Base-by-base conservation (phyloP, 2,329 filamentous ascomycete genomes). In the Botrytis fabae region DNA sequence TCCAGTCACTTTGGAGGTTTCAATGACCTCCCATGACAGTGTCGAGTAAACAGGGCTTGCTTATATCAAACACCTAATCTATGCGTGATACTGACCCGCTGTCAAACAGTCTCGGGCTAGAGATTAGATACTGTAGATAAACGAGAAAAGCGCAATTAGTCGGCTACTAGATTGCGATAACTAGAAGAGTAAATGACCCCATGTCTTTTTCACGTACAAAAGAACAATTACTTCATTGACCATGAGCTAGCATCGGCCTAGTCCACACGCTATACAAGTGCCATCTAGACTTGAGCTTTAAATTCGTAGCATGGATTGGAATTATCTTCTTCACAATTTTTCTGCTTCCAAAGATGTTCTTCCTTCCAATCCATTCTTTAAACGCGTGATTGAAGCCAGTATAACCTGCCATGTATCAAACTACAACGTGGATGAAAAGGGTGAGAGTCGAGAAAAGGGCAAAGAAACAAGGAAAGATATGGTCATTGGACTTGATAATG, bases 291-390 rank as follows among this genome's bases (percentile, higher is more conserved):
- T 28, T 18, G 2, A 28, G 2, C 18, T 16, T 12, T n/a, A 32
- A 2, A 28, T 8, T 0, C 8, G 2, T 9, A 32, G n/a, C 16
- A 18, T 9, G 3, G 6, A 57, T 57, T 9, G n/a, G 25, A 28
- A 9, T 0, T 4, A 32, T 18, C 2, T 7, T 57, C 14, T 2
- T 57, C 0, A 6, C 16, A 48, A 9, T 54, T 28, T 18, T 28
- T 0, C 7, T 8, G 4, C 51, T 0, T 3, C 14, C 6, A 18
- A 1, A 57, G 28, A 28, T 28, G 0, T 0, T 18, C 16, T 8
- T 16, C 28, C 25, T 57, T 28, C 14, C 0, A 28, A 16, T 18
- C 1, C 51, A 18, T 18, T 57, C 14, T 6, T 57, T n/a, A 9
- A 16, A 0, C 7, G 1, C 14, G 28, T 28, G 9, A 8, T 57